Evolutionary conservation across 2,329 filamentous ascomycete species (phyloP), one percentile per base, ranked within the genome.

Genomic region (Byssochlamys sp.): DNA sequence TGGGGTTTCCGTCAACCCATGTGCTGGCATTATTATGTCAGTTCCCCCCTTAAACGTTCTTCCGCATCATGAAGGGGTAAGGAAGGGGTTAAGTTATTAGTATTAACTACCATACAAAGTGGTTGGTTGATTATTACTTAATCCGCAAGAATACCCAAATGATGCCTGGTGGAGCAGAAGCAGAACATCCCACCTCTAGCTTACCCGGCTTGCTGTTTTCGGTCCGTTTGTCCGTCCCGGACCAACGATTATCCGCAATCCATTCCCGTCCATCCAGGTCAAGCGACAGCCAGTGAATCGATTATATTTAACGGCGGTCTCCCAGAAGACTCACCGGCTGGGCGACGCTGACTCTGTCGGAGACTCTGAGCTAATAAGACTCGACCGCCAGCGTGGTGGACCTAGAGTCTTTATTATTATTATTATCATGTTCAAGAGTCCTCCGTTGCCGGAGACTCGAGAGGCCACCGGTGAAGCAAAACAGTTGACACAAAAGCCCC

Each of bases 251-350:
- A 51, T 51, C 49, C 49, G 49, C 49, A n/a, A 24, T 24, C 49
- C 19, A 51, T 6, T 45, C n/a, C 39, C 39, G 39, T 14, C 39
- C 49, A 26, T 51, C 49, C 49, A 51, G 49, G 14, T 51, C 49
- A 51, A 28, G 4, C 27, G 49, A 51, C 27, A 28, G 12, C 12
- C 19, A 19, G 19, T 19, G 19, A 19, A 19, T 19, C 19, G 19
- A 19, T 19, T n/a, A 51, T 10, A 27, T 28, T 51, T 51, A 51
- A 28, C 12, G 5, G 25, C 54, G 57, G 52, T 52, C 60, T 58
- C 63, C 63, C 58, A 60, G 65, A 66, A 60, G 51, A 62, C 58
- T 66, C 64, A 66, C 64, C 64, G 63, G 64, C 55, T 57, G 51
- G 58, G 49, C 24, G 12, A 27, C 49, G 49, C 49, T 51, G 49